A percentile compares a stretch with the other conserved stretches of the same genome.
Conservation (phyloP, 371 early-diverging fungal genomes). For the Apophysomyces elegans region DNA sequence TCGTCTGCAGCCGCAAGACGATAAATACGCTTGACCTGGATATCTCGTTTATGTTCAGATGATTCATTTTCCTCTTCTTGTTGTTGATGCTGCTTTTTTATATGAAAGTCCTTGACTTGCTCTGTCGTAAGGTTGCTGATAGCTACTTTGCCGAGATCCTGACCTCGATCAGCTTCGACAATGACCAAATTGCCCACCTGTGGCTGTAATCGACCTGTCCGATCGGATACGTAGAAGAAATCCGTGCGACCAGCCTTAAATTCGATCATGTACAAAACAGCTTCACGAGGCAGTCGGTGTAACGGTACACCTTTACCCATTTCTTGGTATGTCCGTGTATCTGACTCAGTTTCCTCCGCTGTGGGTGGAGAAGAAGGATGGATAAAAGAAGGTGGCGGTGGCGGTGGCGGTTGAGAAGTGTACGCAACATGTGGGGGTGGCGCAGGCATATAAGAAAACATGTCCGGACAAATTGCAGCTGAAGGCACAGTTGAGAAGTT, state of each 20-base stretch:
- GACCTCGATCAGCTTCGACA: conserved; percentile 97
- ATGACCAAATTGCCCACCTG: conserved; percentile 83
- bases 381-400: not conserved
- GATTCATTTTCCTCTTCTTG: conserved; percentile 15
- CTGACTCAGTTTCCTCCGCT: conserved; percentile 1
- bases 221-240: conserved; percentile 74
- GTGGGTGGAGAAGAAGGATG: conserved; percentile 3
- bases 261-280: conserved; percentile 84
- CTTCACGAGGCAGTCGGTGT: conserved; percentile 50
- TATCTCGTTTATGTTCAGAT: conserved; percentile 56
- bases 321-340: conserved; percentile 30
- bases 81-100: conserved; percentile 23
- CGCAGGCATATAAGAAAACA: conserved; percentile 1
- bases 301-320: conserved; percentile 62
- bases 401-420: not conserved
- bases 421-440: conserved; percentile 2
- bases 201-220: conserved; percentile 38
- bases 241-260: conserved; percentile 93
- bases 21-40: conserved; percentile 88
- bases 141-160: conserved; percentile 90
- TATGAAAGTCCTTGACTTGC: conserved; percentile 15
- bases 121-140: conserved; percentile 48
- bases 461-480: not conserved
- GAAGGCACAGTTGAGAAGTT: not conserved
- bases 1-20: conserved; percentile 80